Evolutionary conservation across 306 rosid species (phyloP).

Genomic region (Canavalia gladiata): DNA sequence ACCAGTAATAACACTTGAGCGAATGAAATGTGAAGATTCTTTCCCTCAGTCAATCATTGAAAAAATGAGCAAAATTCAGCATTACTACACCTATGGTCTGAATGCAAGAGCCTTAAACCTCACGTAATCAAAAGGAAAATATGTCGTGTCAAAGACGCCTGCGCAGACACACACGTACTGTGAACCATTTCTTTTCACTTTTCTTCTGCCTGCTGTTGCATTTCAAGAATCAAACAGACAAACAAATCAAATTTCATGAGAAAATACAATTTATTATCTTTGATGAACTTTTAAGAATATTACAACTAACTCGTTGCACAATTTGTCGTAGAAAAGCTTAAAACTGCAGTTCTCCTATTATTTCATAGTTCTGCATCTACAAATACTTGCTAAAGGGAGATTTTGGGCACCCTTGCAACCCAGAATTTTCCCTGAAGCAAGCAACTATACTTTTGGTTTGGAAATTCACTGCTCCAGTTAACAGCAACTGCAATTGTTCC

Average conservation of each 20-base stretch:
- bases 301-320: not conserved
- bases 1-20: not conserved
- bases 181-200: not conserved
- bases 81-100: conserved; percentile 8
- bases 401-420: conserved; percentile 39
- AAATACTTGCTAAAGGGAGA: conserved; percentile 53
- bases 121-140: conserved; percentile 22
- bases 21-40: not conserved
- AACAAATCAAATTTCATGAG: conserved; percentile 8
- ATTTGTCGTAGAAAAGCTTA: conserved; percentile 7
- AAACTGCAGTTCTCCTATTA: not conserved
- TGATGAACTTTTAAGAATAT: not conserved
- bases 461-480: conserved; percentile 46
- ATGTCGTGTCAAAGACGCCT: not conserved
- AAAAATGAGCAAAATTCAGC: conserved; percentile 2
- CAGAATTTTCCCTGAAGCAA: conserved; percentile 15
- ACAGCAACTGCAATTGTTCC: conserved; percentile 53
- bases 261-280: not conserved
- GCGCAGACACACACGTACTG: not conserved
- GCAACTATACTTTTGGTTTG: conserved; percentile 4
- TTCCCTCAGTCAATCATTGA: not conserved
- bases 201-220: not conserved
- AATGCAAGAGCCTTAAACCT: not conserved
- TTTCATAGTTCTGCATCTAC: conserved; percentile 44
- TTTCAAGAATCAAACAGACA: conserved; percentile 11